phyloP scores from a whole-genome alignment of 495 filamentous ascomycete species.

The Aspergillus ostianus region DNA sequence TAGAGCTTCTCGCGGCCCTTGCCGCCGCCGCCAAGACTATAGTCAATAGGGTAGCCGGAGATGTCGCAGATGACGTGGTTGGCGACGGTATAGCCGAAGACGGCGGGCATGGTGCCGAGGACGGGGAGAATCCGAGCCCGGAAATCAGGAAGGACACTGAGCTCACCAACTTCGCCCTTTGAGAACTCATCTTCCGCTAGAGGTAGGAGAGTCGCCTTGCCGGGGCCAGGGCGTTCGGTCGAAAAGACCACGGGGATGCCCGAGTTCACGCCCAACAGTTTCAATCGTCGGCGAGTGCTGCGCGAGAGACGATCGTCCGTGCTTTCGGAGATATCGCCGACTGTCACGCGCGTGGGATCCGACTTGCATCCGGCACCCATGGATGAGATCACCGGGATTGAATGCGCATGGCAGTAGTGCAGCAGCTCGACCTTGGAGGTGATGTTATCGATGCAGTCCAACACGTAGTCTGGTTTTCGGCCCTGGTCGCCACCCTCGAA shows the following conservation, averaged over 20 bases:
- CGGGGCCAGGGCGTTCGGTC: slow-evolving; percentile 84
- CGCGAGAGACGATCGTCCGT: slow-evolving; percentile 89
- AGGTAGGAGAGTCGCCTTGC: slow-evolving; percentile 86
- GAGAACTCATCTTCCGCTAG: slow-evolving; percentile 83
- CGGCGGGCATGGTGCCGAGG: slow-evolving; percentile 92
- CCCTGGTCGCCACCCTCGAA: slow-evolving; percentile 48
- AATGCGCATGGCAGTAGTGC: slow-evolving; percentile 76
- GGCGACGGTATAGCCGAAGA: slow-evolving; percentile 87
- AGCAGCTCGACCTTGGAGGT: slow-evolving; percentile 91
- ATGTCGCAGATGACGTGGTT: slow-evolving; percentile 89
- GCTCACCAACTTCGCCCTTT: slow-evolving; percentile 83
- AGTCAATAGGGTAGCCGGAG: slow-evolving; percentile 84
- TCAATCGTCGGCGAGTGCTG: slow-evolving; percentile 74
- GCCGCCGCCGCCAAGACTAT: slow-evolving; percentile 59
- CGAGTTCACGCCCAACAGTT: slow-evolving; percentile 71
- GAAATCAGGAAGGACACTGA: slow-evolving; percentile 89
- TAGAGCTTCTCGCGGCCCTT: slow-evolving; percentile 89
- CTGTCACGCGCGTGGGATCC: slow-evolving; percentile 86
- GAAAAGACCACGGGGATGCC: slow-evolving; percentile 93
- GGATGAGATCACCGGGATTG: slow-evolving; percentile 79
- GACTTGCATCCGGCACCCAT: slow-evolving; percentile 99
- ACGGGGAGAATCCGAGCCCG: slow-evolving; percentile 91
- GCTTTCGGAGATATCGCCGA: slow-evolving; percentile 87
- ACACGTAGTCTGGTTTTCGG: slow-evolving; percentile 75
- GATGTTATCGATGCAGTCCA: slow-evolving; percentile 99